Conservation (phyloP, 2,329 filamentous ascomycete genomes). For the Cytospora mali region DNA sequence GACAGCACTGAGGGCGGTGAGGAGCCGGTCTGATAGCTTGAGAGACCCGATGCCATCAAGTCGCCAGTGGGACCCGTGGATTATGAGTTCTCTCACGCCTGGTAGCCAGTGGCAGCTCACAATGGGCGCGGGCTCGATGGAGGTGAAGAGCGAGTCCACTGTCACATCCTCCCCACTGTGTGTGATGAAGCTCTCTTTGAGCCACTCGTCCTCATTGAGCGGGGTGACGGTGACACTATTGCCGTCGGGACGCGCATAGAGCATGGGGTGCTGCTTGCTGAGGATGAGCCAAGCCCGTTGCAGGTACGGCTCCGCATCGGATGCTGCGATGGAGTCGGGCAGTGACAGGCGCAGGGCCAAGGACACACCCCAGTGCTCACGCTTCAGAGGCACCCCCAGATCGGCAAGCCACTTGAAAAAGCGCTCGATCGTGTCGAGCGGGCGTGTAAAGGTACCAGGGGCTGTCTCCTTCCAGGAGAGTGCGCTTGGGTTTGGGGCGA, state of each 20-base stretch:
- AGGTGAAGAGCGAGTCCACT: slow-evolving; percentile 2
- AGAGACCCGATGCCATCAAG: slow-evolving; percentile 6
- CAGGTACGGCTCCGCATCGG: slow-evolving; percentile 1
- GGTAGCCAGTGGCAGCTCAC: slow-evolving; percentile 7
- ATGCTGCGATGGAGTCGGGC: not conserved
- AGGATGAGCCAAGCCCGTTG: slow-evolving; percentile 9
- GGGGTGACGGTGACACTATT: not conserved
- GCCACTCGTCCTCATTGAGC: slow-evolving; percentile 6
- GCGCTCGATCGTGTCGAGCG: slow-evolving; percentile 6
- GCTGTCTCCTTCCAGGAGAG: slow-evolving; percentile 6
- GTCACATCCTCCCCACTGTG: not conserved
- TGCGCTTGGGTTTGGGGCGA: not conserved
- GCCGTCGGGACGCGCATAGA: slow-evolving; percentile 3
- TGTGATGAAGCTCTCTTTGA: slow-evolving; percentile 6
- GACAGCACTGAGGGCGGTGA: not conserved
- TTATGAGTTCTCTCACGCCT: not conserved
- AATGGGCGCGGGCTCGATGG: not conserved
- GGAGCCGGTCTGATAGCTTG: slow-evolving; percentile 1
- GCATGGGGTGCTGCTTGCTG: slow-evolving; percentile 9
- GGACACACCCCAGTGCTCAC: slow-evolving; percentile 6
- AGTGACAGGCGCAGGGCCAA: not conserved
- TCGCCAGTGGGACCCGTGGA: slow-evolving; percentile 9
- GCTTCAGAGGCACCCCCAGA: slow-evolving; percentile 2
- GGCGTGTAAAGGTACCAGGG: slow-evolving; percentile 3
- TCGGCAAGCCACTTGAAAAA: slow-evolving; percentile 16